Evolutionary conservation across 192 early-diverging fungal genomes (phyloP), one percentile per base, ranked within the genome.

Genomic region (Coemansia sp.): DNA sequence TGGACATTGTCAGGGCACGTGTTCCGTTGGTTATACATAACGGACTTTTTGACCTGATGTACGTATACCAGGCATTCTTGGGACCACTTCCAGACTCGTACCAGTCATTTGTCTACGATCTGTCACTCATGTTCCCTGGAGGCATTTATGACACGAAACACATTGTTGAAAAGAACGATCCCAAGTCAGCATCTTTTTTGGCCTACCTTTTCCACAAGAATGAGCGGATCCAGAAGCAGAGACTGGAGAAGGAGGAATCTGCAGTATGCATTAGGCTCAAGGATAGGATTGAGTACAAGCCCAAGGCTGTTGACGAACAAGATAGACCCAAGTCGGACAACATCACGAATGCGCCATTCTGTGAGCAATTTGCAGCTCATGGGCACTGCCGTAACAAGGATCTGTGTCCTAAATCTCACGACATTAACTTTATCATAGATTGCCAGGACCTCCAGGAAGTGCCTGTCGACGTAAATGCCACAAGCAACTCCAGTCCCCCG

Each of bases 101-200:
- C 44, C 67, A 73, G 38, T 78, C 80, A 0, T 95, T 98, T 71
- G 69, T 88, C 1, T 83, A 84, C 13, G 94, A 95, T 67, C 56
- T 96, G 14, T 59, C 58, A 14, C 83, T 85, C 30, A 89, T 93
- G 89, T 96, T 98, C 58, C 85, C 82, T 25, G 92, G 81, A 24
- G 95, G 95, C 2, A 81, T 96, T 17, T 90, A 86, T 55, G 97
- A 99, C 71, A 99, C 97, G 61, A 98, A 98, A 71, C 89, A 90
- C 56, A 53, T 89, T 68, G 59, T 67, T 61, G 61, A 91, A 80
- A 59, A 76, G 23, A 30, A 56, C 15, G 48, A 49, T 11, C 78
- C 66, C 1, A 59, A 40, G 23, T 50, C 61, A 1, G 67, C 72
- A 5, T 65, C 67, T 15, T 76, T 59, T 38, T 50, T 74, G 40